Base-by-base conservation (phyloP, 1,139 yeast genomes). In the Magnusiomyces ingens region DNA sequence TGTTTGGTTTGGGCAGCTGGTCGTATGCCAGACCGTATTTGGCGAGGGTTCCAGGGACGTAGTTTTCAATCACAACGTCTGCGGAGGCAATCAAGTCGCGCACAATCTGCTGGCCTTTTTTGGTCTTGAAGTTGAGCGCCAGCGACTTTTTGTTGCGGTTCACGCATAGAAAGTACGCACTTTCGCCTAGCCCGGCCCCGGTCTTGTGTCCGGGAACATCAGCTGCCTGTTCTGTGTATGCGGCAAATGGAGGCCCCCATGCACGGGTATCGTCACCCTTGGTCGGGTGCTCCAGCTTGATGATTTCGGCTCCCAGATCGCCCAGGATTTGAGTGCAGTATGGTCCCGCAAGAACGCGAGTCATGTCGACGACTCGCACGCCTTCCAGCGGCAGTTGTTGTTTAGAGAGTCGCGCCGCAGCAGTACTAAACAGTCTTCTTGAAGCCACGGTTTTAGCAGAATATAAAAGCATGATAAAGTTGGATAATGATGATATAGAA, bases 301-400 rank as follows among this genome's bases (percentile, higher is more conserved):
- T 64, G 22, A 73, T 67, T 35, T 73, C 75, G 17, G 76, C 76
- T 6, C 76, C 76, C 52, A 73, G 62, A 56, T 72, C 76, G 1
- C 73, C 76, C 36, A 73, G 62, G 32, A 72, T 62, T 59, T 71
- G 75, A 2, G 75, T 68, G 45, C 73, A 69, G 53, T 71, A 72
- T 1, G 77, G 77, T 1, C 77, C 77, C 1, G 77, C 77, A 22
- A 73, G 63, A 10, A 73, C 76, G 41, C 77, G 62, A 1, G 75
- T 69, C 55, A 73, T 59, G 55, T 73, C 77, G 11, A 73, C 62
- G 1, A 73, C 71, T 21, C 66, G 62, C 35, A 73, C 58, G 11
- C 75, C 75, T 2, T 60, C 53, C 12, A 72, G 58, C 3, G 74
- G 74, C 21, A 61, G 58, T n/a, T 43, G 11, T 19, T 12, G 11